Percentiles rank a stretch among this genome's conserved stretches.
Evolutionary conservation across 2,329 filamentous ascomycete genomes (phyloP).

Genomic region (Aspergillus oerlinghausenensis): DNA sequence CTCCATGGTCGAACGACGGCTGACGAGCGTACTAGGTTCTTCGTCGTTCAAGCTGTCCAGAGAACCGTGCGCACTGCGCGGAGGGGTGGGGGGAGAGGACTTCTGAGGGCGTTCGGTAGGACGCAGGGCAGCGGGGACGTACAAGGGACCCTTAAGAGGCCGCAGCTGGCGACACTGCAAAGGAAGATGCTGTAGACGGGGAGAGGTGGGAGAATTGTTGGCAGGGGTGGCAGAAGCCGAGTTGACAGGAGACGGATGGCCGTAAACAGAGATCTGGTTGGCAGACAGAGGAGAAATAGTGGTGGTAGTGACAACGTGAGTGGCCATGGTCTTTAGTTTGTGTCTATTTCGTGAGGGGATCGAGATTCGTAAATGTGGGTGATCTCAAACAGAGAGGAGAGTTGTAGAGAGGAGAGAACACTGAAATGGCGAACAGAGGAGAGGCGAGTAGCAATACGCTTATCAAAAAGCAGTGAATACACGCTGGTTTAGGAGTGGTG

Average conservation of each 20-base stretch:
- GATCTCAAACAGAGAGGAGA: background rate
- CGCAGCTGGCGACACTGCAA: conserved; percentile 54
- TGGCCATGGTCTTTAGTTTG: conserved; percentile 21
- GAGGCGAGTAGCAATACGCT: background rate
- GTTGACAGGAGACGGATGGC: conserved; percentile 41
- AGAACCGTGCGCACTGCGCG: conserved; percentile 53
- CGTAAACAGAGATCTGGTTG: conserved; percentile 36
- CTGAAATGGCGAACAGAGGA: background rate
- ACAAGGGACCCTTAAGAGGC: conserved; percentile 56
- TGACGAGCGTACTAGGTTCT: conserved; percentile 31
- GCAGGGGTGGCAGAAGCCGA: conserved; percentile 48
- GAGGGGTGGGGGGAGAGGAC: conserved; percentile 43
- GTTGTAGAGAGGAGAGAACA: background rate
- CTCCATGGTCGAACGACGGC: conserved; percentile 38
- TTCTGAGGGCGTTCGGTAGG: conserved; percentile 53
- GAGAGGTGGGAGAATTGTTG: conserved; percentile 52
- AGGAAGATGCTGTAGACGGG: conserved; percentile 38
- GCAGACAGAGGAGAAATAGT: conserved; percentile 18
- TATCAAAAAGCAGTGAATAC: background rate
- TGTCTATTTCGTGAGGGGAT: background rate
- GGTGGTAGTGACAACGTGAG: conserved; percentile 29
- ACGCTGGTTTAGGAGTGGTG: background rate
- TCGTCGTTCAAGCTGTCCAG: conserved; percentile 44
- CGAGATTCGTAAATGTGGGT: background rate
- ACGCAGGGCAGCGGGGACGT: conserved; percentile 59